phyloP scores from a whole-genome alignment of 2,329 filamentous ascomycete species.

The Aspergillus thermomutatus region DNA sequence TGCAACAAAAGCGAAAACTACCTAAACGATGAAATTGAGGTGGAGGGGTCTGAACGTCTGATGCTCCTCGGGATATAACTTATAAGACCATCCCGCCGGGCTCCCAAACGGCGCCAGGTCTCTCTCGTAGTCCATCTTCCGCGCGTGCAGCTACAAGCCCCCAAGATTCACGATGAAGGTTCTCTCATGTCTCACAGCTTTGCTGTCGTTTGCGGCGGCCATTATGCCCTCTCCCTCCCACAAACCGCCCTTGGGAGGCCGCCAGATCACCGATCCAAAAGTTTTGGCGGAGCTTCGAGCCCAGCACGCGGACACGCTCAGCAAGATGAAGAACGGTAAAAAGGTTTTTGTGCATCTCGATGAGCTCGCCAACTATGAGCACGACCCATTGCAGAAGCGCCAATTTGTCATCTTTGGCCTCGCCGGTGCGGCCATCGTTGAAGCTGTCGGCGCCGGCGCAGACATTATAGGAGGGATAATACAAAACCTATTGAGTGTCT shows the following conservation, averaged over 20 bases:
- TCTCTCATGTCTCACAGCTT: background rate
- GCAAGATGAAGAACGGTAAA: background rate
- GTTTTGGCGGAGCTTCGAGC: background rate
- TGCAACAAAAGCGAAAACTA: no score
- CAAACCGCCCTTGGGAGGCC: background rate
- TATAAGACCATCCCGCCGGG: background rate
- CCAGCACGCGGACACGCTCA: background rate
- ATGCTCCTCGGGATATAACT: background rate
- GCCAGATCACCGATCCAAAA: background rate
- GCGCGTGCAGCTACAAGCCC: background rate
- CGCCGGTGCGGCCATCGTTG: background rate
- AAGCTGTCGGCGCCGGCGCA: background rate
- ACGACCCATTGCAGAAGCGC: background rate
- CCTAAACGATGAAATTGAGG: background rate
- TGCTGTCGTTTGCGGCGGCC: background rate
- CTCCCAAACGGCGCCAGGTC: no score
- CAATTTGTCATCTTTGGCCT: background rate
- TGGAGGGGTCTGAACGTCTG: background rate
- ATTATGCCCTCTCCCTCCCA: background rate
- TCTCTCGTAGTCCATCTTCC: background rate
- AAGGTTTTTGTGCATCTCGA: background rate
- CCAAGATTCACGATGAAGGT: background rate
- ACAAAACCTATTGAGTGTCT: background rate
- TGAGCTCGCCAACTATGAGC: background rate
- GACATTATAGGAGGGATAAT: background rate